Evolutionary conservation across 2,329 filamentous ascomycete genomes (phyloP).

Genomic region (Ascochyta pisi): DNA sequence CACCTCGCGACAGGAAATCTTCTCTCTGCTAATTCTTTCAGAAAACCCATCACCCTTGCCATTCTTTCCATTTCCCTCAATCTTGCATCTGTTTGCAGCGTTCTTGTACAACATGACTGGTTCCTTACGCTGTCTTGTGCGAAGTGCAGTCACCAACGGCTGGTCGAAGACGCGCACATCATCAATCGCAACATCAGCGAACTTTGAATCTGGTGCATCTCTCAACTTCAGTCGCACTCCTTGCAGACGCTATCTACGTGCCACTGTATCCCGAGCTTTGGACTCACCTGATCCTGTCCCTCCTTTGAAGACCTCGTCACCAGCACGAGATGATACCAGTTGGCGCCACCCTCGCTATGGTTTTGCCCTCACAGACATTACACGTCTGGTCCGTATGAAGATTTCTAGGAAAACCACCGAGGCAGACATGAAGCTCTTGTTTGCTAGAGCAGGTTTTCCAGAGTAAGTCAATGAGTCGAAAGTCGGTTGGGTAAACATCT

Average conservation of each 20-base stretch:
- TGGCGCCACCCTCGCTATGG: conserved; percentile 1
- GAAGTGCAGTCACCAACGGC: background rate
- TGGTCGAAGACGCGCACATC: background rate
- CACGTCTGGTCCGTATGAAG: background rate
- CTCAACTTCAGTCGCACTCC: background rate
- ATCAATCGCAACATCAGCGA: background rate
- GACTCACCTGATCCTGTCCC: background rate
- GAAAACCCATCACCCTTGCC: background rate
- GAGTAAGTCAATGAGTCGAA: background rate
- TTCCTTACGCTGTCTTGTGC: background rate
- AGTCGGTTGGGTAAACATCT: background rate
- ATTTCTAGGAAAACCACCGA: background rate
- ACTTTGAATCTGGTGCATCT: background rate
- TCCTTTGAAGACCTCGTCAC: background rate
- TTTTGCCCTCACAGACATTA: background rate
- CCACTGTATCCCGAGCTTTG: background rate
- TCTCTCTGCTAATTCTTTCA: background rate
- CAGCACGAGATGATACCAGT: background rate
- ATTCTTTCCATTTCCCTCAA: too few species aligned
- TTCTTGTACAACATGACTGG: background rate
- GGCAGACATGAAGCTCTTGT: background rate
- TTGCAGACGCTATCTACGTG: background rate
- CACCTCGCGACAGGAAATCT: background rate
- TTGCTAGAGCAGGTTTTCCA: background rate
- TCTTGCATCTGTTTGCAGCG: background rate